Evolutionary conservation across 202 grass and related monocot species (phyloP).

Genomic region (Tripidium arundinaceum): DNA sequence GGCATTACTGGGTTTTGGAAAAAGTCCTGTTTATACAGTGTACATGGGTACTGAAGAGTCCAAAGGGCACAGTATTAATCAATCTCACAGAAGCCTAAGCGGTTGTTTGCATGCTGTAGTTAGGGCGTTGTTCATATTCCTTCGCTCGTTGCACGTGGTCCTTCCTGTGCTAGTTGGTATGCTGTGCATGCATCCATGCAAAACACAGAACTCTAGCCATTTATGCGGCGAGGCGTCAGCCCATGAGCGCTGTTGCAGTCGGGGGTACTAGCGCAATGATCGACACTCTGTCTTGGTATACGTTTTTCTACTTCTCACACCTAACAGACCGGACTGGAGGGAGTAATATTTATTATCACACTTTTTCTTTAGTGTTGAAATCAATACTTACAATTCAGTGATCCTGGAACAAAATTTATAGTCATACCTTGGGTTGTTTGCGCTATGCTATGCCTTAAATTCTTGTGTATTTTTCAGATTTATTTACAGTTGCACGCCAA

Average conservation of each 20-base stretch:
- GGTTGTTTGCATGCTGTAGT: not conserved
- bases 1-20: not conserved
- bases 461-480: not conserved
- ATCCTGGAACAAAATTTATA: not conserved
- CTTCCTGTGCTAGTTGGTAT: not conserved
- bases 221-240: not conserved
- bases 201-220: not conserved
- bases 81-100: not conserved
- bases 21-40: not conserved
- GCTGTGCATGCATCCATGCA: not conserved
- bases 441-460: slow-evolving; percentile 1
- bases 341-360: not conserved
- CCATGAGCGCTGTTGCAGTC: not conserved
- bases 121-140: not conserved
- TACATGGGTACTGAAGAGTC: not conserved
- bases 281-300: not conserved
- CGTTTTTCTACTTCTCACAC: not conserved
- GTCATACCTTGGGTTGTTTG: not conserved
- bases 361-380: not conserved
- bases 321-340: not conserved
- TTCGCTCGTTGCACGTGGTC: not conserved
- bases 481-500: slow-evolving; percentile 23
- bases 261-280: not conserved
- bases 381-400: not conserved
- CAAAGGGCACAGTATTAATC: not conserved